Conservation (phyloP, 441 rosid species). For the Aquilaria agallochum region DNA sequence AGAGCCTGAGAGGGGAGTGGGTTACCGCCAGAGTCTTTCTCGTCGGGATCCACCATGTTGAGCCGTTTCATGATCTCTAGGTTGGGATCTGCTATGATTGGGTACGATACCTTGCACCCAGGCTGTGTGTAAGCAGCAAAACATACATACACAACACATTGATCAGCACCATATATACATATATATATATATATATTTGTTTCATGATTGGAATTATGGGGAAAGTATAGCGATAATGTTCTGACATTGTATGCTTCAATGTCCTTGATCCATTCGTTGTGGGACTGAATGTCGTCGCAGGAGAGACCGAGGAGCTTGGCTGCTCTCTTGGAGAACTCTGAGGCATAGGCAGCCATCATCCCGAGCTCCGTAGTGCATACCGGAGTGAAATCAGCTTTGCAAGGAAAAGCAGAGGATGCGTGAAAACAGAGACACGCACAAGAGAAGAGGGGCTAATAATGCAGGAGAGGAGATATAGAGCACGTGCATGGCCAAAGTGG, state of each 20-base stretch:
- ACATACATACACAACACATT: neutral
- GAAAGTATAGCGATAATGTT: neutral
- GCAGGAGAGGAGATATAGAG: neutral
- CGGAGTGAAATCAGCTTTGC: slow-evolving; percentile 74
- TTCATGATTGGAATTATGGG: slow-evolving; percentile 1
- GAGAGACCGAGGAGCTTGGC: slow-evolving; percentile 80
- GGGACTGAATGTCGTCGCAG: slow-evolving; percentile 63
- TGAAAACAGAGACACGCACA: neutral
- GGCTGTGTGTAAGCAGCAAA: slow-evolving; percentile 29
- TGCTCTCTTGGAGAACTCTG: slow-evolving; percentile 53
- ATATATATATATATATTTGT: neutral
- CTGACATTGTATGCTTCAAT: slow-evolving; percentile 63
- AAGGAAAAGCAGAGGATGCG: neutral
- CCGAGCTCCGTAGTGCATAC: slow-evolving; percentile 84
- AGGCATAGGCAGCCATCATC: slow-evolving; percentile 46
- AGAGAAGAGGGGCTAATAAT: neutral
- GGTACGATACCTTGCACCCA: slow-evolving; percentile 64
- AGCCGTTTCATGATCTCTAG: slow-evolving; percentile 51
- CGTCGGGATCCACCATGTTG: slow-evolving; percentile 81
- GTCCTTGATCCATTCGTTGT: slow-evolving; percentile 70
- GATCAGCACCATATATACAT: neutral
- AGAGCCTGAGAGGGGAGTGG: slow-evolving; percentile 69
- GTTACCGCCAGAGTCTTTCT: slow-evolving; percentile 40
- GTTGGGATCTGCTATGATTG: slow-evolving; percentile 65
- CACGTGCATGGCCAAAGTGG: neutral